Evolutionary conservation across 2,329 filamentous ascomycete species (phyloP).

Genomic region (Pseudogymnoascus sp.): DNA sequence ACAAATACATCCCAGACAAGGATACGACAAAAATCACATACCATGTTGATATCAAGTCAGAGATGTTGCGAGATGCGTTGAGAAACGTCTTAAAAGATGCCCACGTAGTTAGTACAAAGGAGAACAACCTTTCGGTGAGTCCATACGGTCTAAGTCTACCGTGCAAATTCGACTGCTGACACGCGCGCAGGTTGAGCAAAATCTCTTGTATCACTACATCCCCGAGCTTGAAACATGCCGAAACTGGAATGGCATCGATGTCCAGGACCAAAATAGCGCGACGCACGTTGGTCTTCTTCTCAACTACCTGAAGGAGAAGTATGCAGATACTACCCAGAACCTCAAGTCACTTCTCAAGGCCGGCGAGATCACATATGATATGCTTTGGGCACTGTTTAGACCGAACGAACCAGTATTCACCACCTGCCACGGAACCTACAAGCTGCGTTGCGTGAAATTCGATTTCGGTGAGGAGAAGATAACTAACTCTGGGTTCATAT

Average conservation of each 20-base stretch:
- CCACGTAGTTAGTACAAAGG: slow-evolving; percentile 21
- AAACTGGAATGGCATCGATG: no score
- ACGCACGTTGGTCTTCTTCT: neutral
- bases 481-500: no score
- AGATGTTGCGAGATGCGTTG: slow-evolving; percentile 27
- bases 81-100: slow-evolving; percentile 26
- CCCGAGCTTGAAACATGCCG: slow-evolving; percentile 12
- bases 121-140: no score
- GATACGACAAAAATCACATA: slow-evolving; percentile 18
- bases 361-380: slow-evolving; percentile 29
- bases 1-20: slow-evolving; percentile 16
- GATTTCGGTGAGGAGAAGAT: slow-evolving; percentile 17
- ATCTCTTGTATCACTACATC: slow-evolving; percentile 15
- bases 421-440: slow-evolving; percentile 17
- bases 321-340: neutral
- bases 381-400: slow-evolving; percentile 32
- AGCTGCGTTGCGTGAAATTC: slow-evolving; percentile 20
- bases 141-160: neutral
- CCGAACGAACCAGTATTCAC: slow-evolving; percentile 26
- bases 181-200: slow-evolving; percentile 13
- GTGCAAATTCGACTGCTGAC: neutral
- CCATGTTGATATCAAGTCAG: slow-evolving; percentile 29
- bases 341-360: slow-evolving; percentile 25
- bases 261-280: slow-evolving; percentile 1
- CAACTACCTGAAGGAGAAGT: neutral